A percentile compares a stretch with the other conserved stretches of the same genome.
Evolutionary conservation across 129 eudicot species (phyloP).

Genomic region (Sambucus nigra): DNA sequence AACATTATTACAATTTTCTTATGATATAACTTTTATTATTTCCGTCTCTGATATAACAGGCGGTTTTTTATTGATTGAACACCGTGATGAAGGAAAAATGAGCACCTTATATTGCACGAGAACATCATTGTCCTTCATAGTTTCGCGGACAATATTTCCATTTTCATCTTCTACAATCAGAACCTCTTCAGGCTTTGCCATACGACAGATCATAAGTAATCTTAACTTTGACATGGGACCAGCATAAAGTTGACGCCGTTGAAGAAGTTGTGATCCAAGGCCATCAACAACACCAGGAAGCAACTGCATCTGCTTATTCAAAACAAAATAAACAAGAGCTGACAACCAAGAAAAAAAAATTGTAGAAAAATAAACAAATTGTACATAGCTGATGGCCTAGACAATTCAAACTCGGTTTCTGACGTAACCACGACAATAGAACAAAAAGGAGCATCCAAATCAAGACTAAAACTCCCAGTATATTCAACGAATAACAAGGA

Average conservation of each 20-base stretch:
- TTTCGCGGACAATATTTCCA: slow-evolving; percentile 99
- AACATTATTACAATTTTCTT: slow-evolving; percentile 5
- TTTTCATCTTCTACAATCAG: slow-evolving; percentile 97
- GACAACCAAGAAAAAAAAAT: no score
- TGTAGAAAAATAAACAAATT: no score
- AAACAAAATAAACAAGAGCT: no score
- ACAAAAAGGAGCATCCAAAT: no score
- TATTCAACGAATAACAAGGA: no score
- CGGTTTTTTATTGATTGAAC: no score
- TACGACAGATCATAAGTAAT: slow-evolving; percentile 81
- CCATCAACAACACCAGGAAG: slow-evolving; percentile 64
- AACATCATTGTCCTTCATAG: slow-evolving; percentile 97
- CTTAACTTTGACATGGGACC: slow-evolving; percentile 85
- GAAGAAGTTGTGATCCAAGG: slow-evolving; percentile 60
- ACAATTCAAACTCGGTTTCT: no score
- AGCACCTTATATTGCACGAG: slow-evolving; percentile 95
- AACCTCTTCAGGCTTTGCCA: slow-evolving; percentile 99
- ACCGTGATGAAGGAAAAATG: background rate
- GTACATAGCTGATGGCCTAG: no score
- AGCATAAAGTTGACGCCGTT: slow-evolving; percentile 78
- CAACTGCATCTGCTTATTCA: slow-evolving; percentile 46
- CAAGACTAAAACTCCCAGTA: no score
- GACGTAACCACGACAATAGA: no score
- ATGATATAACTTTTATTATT: no score
- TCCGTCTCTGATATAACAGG: no score